These are phyloP conservation scores for Lachnum nothofagi DNA, from an alignment of 2,329 filamentous ascomycete genomes.

Conservation along the genomic window DNA sequence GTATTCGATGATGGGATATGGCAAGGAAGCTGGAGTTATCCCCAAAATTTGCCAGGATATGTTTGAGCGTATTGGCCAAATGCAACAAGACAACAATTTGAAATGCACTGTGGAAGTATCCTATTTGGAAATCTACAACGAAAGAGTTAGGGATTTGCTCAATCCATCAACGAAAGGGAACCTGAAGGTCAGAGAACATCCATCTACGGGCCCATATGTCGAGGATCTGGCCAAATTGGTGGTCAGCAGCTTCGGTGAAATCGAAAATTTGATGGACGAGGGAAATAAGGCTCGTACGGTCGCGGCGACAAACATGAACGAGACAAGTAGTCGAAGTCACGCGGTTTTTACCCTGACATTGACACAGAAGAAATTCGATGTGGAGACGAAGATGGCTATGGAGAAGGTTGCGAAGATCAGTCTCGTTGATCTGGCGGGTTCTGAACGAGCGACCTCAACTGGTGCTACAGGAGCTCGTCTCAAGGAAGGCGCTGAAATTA, in stretches of 20 bases:
- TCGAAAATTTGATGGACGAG: constrained; percentile 97
- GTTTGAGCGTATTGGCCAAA: constrained; percentile 75
- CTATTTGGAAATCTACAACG: constrained; percentile 98
- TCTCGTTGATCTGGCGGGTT: constrained; percentile 94
- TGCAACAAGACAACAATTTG: constrained; percentile 68
- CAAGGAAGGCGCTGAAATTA: constrained; percentile 98
- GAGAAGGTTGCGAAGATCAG: constrained; percentile 98
- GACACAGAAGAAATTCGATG: constrained; percentile 86
- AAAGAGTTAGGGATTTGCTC: constrained; percentile 88
- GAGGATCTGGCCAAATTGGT: constrained; percentile 95
- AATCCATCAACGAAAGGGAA: constrained; percentile 96
- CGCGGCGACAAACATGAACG: constrained; percentile 99
- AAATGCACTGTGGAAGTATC: constrained; percentile 95
- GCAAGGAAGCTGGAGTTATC: constrained; percentile 90
- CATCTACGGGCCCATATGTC: constrained; percentile 94
- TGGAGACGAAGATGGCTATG: constrained; percentile 91
- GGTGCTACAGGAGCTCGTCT: constrained; percentile 90
- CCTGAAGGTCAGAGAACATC: constrained; percentile 94
- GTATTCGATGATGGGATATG: constrained; percentile 99
- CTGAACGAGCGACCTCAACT: constrained; percentile 93
- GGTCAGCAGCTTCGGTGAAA: constrained; percentile 88
- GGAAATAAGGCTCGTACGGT: constrained; percentile 98
- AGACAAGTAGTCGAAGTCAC: constrained; percentile 96
- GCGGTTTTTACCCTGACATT: constrained; percentile 95
- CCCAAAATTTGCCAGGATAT: constrained; percentile 96